Percentiles rank a stretch among this genome's conserved stretches.
phyloP scores from a whole-genome alignment of 1,284 basidiomycete genomes.

The Cryptococcus maquisensis region DNA sequence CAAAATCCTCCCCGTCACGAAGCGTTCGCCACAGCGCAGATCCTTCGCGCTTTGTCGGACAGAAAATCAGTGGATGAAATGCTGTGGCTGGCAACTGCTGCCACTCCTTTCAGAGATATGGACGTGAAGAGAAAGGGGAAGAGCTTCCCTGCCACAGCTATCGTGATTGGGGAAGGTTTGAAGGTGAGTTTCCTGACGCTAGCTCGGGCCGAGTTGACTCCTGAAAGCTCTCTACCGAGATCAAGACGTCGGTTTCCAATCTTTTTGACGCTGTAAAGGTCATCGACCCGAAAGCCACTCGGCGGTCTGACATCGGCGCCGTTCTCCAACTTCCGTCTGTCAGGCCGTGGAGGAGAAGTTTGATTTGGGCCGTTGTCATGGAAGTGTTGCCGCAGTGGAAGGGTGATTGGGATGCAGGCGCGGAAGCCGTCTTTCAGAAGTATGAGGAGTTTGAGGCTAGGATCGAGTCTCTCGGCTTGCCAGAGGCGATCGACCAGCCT shows the following conservation, averaged over 20 bases:
- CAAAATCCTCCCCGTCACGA: conserved; percentile 49
- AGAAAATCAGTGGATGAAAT: conserved; percentile 51
- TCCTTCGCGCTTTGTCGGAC: conserved; percentile 57
- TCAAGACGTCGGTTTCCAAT: conserved; percentile 68
- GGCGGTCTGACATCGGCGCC: conserved; percentile 31
- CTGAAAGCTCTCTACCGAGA: conserved; percentile 63
- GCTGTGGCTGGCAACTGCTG: conserved; percentile 66
- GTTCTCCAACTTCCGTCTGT: conserved; percentile 28
- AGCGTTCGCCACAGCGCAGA: conserved; percentile 58
- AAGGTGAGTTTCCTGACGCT: conserved; percentile 52
- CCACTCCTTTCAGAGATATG: conserved; percentile 61
- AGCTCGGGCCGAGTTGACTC: neutral
- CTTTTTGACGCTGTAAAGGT: conserved; percentile 61
- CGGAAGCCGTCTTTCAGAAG: conserved; percentile 53
- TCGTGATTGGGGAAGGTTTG: conserved; percentile 73
- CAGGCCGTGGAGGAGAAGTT: conserved; percentile 60
- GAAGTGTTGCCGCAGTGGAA: conserved; percentile 62
- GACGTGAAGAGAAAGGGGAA: conserved; percentile 66
- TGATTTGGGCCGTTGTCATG: conserved; percentile 70
- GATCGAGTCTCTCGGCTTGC: conserved; percentile 62
- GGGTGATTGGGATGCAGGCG: conserved; percentile 51
- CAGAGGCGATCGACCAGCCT: conserved; percentile 60
- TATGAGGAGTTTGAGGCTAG: conserved; percentile 64
- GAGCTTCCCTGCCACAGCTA: conserved; percentile 58
- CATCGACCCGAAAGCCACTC: conserved; percentile 54